phyloP scores from a whole-genome alignment of 345 rosid genomes.

The Atalantia buxifolia region DNA sequence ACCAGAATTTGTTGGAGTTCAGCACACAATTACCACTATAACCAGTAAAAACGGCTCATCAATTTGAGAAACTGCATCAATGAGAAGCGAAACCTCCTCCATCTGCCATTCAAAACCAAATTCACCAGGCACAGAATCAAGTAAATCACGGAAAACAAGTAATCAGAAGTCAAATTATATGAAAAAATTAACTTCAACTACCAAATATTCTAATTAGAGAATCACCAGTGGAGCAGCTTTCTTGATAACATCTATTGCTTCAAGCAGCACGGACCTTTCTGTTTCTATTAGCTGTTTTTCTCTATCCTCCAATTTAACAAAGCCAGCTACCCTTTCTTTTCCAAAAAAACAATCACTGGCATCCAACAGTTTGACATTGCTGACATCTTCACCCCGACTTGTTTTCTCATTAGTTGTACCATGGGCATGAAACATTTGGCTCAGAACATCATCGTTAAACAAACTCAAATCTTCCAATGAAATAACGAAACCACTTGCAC shows the following conservation, averaged over 20 bases:
- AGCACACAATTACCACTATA: conserved; percentile 99
- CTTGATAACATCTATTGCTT: conserved; percentile 62
- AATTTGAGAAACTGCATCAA: conserved; percentile 81
- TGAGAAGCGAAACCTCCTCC: conserved; percentile 93
- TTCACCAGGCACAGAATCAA: conserved; percentile 32
- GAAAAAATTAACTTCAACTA: conserved; percentile 39
- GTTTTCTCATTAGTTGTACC: conserved; percentile 22
- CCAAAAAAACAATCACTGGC: conserved; percentile 22
- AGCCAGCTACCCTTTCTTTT: conserved; percentile 45
- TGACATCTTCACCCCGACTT: conserved; percentile 17
- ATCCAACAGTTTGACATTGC: conserved; percentile 20
- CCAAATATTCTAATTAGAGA: conserved; percentile 46
- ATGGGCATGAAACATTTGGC: conserved; percentile 37
- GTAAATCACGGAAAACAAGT: conserved; percentile 15
- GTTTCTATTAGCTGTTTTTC: conserved; percentile 60
- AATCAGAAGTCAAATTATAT: conserved; percentile 21
- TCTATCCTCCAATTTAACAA: conserved; percentile 60
- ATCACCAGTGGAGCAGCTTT: conserved; percentile 96
- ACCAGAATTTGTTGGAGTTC: conserved; percentile 97
- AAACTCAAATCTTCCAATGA: conserved; percentile 64
- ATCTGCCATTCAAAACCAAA: conserved; percentile 52
- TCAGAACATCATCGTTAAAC: conserved; percentile 45
- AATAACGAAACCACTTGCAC: conserved; percentile 79
- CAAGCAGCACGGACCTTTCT: conserved; percentile 62
- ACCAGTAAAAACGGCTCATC: conserved; percentile 97